These are phyloP conservation scores for Blastosporella zonata DNA, from an alignment of 1,284 basidiomycete genomes.

Conservation along the genomic window DNA sequence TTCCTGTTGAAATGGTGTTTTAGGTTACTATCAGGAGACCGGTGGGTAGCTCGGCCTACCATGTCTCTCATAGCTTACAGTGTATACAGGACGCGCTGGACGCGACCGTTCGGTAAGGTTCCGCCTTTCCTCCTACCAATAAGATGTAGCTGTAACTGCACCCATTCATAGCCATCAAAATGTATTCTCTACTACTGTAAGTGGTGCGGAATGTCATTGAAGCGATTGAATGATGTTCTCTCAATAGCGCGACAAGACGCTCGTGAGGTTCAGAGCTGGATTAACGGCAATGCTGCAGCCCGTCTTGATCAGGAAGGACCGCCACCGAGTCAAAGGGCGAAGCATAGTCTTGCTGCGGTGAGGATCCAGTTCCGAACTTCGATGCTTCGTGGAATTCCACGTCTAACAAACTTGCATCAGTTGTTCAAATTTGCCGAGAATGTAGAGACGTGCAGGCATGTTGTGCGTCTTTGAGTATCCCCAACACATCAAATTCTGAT, in stretches of 20 bases:
- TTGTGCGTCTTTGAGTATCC: constrained; percentile 43
- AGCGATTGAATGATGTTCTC: not conserved
- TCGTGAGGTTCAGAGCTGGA: constrained; percentile 48
- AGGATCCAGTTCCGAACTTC: constrained; percentile 20
- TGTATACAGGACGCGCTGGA: constrained; percentile 66
- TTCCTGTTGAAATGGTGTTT: not conserved
- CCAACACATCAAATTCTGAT: not conserved
- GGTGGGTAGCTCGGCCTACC: constrained; percentile 36
- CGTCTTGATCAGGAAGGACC: constrained; percentile 45
- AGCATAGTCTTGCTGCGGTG: constrained; percentile 66
- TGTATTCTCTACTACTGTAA: constrained; percentile 82
- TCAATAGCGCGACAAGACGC: constrained; percentile 76
- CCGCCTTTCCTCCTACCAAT: not conserved
- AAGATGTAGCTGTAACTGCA: constrained; percentile 6
- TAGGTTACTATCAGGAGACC: constrained; percentile 89
- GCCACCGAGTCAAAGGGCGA: constrained; percentile 61
- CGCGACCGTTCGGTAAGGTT: constrained; percentile 70
- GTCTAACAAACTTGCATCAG: constrained; percentile 32
- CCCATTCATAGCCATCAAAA: constrained; percentile 59
- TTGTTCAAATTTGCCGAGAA: constrained; percentile 70
- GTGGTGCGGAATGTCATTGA: constrained; percentile 19
- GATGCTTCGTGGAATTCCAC: not conserved
- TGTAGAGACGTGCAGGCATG: constrained; percentile 65
- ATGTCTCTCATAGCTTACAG: constrained; percentile 4
- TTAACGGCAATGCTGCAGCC: constrained; percentile 45